phyloP scores from a whole-genome alignment of 2,329 filamentous ascomycete genomes.

The Phyllosticta citribraziliensis region DNA sequence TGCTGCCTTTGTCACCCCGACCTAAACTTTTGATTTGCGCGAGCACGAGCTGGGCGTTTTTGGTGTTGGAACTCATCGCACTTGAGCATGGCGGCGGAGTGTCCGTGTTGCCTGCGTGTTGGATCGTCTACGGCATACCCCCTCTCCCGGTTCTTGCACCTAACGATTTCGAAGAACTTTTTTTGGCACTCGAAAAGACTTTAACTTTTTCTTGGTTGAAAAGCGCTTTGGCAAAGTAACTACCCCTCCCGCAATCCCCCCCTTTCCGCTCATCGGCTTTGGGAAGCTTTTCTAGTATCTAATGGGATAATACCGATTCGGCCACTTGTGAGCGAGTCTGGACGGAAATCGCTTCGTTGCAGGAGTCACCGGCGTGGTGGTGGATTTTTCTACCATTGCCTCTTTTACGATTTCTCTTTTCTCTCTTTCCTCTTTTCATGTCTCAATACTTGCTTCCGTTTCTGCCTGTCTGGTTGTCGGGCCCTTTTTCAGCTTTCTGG shows the following conservation, averaged over 20 bases:
- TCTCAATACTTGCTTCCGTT: background rate
- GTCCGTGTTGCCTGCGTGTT: no score
- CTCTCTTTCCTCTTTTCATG: background rate
- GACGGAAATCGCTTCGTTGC: background rate
- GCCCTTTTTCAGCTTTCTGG: background rate
- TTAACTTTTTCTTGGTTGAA: background rate
- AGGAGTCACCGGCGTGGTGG: background rate
- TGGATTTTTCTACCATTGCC: background rate
- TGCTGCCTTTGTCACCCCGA: slow-evolving; percentile 45
- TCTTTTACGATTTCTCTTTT: background rate
- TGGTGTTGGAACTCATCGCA: background rate
- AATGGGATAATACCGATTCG: background rate
- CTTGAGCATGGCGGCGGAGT: background rate
- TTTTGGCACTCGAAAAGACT: no score
- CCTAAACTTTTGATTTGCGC: background rate
- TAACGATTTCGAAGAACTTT: background rate
- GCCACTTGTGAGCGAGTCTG: background rate
- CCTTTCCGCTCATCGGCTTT: background rate
- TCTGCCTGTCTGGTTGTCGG: background rate
- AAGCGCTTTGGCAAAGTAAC: background rate
- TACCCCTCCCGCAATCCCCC: background rate
- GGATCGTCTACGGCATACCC: no score
- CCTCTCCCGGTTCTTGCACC: no score
- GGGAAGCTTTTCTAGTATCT: background rate
- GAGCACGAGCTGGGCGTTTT: slow-evolving; percentile 2